Evolutionary conservation across 2,329 filamentous ascomycete genomes (phyloP).

Genomic region (Diaporthe ampelina): DNA sequence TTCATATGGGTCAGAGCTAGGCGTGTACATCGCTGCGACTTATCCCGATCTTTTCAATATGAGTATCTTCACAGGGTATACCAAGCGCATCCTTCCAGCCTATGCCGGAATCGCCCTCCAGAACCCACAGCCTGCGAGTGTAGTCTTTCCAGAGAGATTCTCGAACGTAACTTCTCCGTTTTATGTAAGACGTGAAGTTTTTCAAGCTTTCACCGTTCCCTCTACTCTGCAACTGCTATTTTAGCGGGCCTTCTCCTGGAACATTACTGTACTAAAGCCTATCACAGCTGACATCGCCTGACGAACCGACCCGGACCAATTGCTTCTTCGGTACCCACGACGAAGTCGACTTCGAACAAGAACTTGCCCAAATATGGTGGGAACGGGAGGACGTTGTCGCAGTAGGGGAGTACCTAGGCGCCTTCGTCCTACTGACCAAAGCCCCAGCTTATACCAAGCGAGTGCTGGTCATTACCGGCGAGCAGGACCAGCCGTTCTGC

Average conservation of each 20-base stretch:
- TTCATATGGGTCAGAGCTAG: background rate
- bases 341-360: background rate
- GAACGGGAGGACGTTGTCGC: slow-evolving; percentile 8
- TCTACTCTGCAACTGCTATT: too few relatives aligned
- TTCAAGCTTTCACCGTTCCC: too few relatives aligned
- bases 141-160: background rate
- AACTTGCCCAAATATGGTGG: slow-evolving; percentile 6
- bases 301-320: background rate
- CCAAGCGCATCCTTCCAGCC: background rate
- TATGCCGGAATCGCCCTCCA: background rate
- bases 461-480: slow-evolving; percentile 2
- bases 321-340: slow-evolving; percentile 5
- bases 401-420: background rate
- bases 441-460: background rate
- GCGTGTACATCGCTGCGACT: background rate
- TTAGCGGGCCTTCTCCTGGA: too few relatives aligned
- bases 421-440: background rate
- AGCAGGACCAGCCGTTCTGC: slow-evolving; percentile 13
- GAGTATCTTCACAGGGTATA: background rate
- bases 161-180: fast-evolving
- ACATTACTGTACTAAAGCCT: too few relatives aligned
- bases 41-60: background rate
- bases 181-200: background rate
- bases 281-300: background rate
- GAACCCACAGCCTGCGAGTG: background rate